Evolutionary conservation across 768 basidiomycete species (phyloP), one percentile per base, ranked within the genome.

Genomic region (Boletus vermiculosoides): DNA sequence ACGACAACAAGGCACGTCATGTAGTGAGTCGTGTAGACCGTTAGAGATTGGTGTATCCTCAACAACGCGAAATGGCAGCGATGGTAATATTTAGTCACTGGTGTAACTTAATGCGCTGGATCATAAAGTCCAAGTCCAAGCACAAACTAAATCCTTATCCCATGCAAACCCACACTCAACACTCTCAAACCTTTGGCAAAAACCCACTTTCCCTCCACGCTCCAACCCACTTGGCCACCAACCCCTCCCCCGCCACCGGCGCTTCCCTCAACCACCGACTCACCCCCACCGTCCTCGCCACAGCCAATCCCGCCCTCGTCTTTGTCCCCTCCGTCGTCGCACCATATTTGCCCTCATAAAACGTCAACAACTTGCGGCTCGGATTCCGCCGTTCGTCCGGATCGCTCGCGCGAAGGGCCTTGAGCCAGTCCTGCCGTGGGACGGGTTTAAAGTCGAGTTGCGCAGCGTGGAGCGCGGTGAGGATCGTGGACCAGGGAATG

Each of bases 161-260:
- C 11, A 36, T 30, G 15, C 16, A 33, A 11, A 55, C 4, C 11
- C n/a, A n/a, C n/a, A n/a, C n/a, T n/a, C 52, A 4, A 15, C 13
- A 2, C 13, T 34, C 33, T 39, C n/a, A 55, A 18, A 15, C 41
- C 25, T 12, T 50, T 18, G 25, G 50, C 48, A 71, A 55, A 60
- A 81, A 81, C 15, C 74, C 74, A 15, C 69, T 72, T 48, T 71
- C 63, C 54, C 71, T 72, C 80, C 80, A 81, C 15, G 72, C 66
- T 18, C 52, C 62, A 1, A 76, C 71, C 79, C 79, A 80, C 41
- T 76, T 75, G 16, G 61, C 68, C 2, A 80, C 75, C 36, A 81
- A 56, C 23, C 53, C 71, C 2, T 68, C 61, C 12, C 54, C 59
- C 1, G 49, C 54, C 18, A 58, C 57, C 1, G 65, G 64, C 7